Evolutionary conservation across 768 basidiomycete genomes (phyloP), one percentile per base, ranked within the genome.

Genomic region (Mrakia blollopis): DNA sequence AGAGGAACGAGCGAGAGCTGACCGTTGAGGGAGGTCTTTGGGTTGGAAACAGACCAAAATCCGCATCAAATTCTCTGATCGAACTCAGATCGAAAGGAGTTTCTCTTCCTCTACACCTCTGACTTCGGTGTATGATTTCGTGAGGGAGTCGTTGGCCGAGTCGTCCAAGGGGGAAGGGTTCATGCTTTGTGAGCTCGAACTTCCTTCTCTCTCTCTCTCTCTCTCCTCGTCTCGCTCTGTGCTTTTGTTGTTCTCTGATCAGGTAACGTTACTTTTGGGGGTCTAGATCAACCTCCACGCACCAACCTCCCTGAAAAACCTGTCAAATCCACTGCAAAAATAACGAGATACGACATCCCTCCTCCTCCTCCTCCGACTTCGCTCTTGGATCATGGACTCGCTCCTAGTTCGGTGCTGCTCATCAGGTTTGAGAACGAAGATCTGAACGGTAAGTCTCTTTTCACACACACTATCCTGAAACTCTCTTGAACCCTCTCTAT

Each of bases 31-130:
- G 5, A 9, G 44, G 10, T 13, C 65, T 44, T 28, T 37, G 39
- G 0, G 2, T 13, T 35, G 3, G 11, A 0, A 32, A 7, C 39
- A 78, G 77, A 70, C 77, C 52, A 78, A 78, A 57, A 78, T 78
- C 35, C 50, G 77, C 13, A 70, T 78, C 72, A 78, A 78, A 52
- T 78, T 78, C 63, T 67, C 77, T 1, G 72, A 73, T 30, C 72
- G 77, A 14, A 78, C 77, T 25, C 41, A 73, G n/a, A 60, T 78
- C 28, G 72, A 78, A 39, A 50, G 72, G 8, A 18, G 60, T 13
- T 78, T 78, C 73, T 73, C 72, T 10, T 78, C 77, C 1, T 2
- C 35, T 8, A 54, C 72, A 9, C 35, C 63, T 25, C 16, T 78
- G 13, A n/a, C 21, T 23, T 39, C 41, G 39, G 72, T 78, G 11